Percentiles rank a stretch among this genome's conserved stretches.
Evolutionary conservation across 192 early-diverging fungal genomes (phyloP).

Genomic region (Kappamyces sp.): DNA sequence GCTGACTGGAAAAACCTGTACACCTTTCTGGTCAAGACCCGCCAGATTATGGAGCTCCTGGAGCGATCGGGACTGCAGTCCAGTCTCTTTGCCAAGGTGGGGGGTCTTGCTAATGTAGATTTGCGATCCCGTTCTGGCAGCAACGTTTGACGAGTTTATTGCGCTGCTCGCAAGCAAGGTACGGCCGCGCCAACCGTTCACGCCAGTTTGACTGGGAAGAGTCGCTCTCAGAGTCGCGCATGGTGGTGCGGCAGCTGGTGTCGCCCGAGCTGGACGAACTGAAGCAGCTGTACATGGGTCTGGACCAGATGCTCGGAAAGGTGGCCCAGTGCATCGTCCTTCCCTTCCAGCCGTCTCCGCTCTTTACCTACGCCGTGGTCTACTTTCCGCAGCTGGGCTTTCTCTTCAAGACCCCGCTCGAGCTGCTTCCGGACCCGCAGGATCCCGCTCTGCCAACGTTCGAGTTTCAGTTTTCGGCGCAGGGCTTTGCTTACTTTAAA

Average conservation of each 20-base stretch:
- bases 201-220: conserved; percentile 67
- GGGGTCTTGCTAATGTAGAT: neutral
- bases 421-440: conserved; percentile 37
- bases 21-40: neutral
- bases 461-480: conserved; percentile 59
- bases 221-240: conserved; percentile 48
- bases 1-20: neutral
- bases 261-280: conserved; percentile 63
- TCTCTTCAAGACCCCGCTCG: conserved; percentile 61
- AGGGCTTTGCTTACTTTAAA: conserved; percentile 65
- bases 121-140: neutral
- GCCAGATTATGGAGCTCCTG: conserved; percentile 5
- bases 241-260: conserved; percentile 53
- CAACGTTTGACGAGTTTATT: neutral
- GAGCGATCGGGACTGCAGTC: neutral
- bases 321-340: conserved; percentile 48
- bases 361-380: conserved; percentile 51
- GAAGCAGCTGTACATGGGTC: conserved; percentile 54
- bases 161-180: neutral
- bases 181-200: neutral
- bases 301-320: conserved; percentile 65
- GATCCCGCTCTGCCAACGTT: conserved; percentile 27
- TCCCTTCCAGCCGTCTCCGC: conserved; percentile 41
- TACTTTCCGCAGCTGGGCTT: conserved; percentile 80
- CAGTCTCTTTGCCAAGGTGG: neutral